Conservation (phyloP, 306 rosid genomes). For the Prunus mongolica region DNA sequence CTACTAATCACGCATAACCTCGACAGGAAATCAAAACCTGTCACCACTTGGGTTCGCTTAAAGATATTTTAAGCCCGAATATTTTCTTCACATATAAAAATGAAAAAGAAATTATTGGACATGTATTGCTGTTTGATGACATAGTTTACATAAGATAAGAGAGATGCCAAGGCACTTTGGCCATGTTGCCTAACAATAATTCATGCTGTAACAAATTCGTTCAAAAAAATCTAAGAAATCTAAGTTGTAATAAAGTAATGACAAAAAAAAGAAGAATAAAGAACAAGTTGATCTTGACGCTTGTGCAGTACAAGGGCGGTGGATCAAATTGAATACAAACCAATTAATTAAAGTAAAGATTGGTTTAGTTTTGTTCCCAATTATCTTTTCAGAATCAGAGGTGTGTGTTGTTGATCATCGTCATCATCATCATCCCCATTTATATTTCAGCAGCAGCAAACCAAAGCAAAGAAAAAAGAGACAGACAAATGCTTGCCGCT, state of each 20-base stretch:
- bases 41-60: no score
- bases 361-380: background rate
- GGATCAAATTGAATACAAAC: background rate
- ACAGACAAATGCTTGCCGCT: conserved; percentile 34
- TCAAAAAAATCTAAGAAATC: background rate
- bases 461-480: background rate
- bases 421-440: background rate
- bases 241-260: background rate
- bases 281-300: conserved; percentile 1
- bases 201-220: background rate
- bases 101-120: no score
- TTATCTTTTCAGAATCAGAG: background rate
- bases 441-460: background rate
- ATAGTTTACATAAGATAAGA: no score
- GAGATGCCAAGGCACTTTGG: background rate
- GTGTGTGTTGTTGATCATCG: no score
- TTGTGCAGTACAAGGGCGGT: background rate
- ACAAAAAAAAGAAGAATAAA: background rate
- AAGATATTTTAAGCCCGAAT: no score
- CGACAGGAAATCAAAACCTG: background rate
- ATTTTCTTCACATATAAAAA: no score
- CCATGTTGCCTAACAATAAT: background rate
- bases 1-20: background rate
- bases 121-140: no score
- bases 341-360: background rate